Base-by-base conservation (phyloP, 345 rosid genomes). In the Psidium friedrichsthalianum region DNA sequence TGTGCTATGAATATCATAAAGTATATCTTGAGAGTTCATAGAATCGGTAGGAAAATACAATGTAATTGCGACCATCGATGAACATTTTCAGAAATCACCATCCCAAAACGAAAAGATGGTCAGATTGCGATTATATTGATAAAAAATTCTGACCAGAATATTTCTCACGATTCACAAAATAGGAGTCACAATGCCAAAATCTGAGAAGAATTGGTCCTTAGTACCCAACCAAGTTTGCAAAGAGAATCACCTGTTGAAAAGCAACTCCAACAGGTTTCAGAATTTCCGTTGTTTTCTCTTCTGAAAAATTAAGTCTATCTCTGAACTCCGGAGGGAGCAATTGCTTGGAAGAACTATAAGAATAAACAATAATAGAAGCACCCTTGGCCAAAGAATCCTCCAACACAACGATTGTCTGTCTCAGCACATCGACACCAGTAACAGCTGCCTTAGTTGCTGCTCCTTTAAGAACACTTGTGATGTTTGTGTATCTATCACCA, bases 261-360 rank as follows among this genome's bases (percentile, higher is more conserved):
- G 93, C 92, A 81, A 92, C 85, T 69, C 96, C 95, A 61, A 96
- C 42, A 81, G 98, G 98, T 87, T 86, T 89, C 87, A 90, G 82
- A 64, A 93, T 74, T 91, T 91, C 85, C 52, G 57, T 84, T 78
- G 92, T 92, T 87, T 85, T 93, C 83, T 92, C 98, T 90, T 97
- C 99, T n/a, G 93, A 93, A 40, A 94, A 83, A 88, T 87, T 90
- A 84, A 97, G 89, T 11, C 88, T 89, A 86, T 86, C 92, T 85
- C 86, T 94, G 64, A 93, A 88, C 89, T 93, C 94, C 69, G 95
- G 89, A 87, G 99, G 96, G 88, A 97, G 98, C 78, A 88, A 47
- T 25, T 91, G 95, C 90, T 97, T 97, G 44, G 93, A 90, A 87
- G 94, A 90, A 40, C 92, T 94, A 90, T 95, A 96, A 82, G 93